Evolutionary conservation across 2,329 filamentous ascomycete genomes (phyloP).

Genomic region (Trichoderma sp.): DNA sequence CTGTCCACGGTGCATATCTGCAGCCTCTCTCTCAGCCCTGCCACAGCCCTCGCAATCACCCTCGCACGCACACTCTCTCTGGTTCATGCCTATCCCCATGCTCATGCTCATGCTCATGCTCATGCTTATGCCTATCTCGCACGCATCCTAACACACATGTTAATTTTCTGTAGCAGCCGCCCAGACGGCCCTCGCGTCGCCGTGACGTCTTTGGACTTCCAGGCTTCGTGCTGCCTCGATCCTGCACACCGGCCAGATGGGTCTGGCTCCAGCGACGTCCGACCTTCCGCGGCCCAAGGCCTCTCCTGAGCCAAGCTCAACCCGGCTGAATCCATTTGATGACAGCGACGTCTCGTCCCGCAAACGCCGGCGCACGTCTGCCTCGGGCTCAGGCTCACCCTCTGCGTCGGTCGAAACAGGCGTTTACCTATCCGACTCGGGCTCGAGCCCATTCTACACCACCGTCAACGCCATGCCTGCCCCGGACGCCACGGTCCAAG

Average conservation of each 20-base stretch:
- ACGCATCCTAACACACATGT: slow-evolving; percentile 49
- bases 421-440: slow-evolving; percentile 32
- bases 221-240: slow-evolving; percentile 38
- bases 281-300: slow-evolving; percentile 56
- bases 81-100: too few relatives aligned
- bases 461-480: slow-evolving; percentile 30
- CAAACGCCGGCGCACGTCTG: slow-evolving; percentile 61
- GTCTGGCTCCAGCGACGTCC: slow-evolving; percentile 47
- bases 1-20: slow-evolving; percentile 1
- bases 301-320: slow-evolving; percentile 61
- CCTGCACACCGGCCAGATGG: slow-evolving; percentile 49
- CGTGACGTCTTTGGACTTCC: slow-evolving; percentile 47
- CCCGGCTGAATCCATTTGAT: slow-evolving; percentile 62
- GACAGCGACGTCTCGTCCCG: slow-evolving; percentile 54
- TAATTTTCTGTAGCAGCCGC: slow-evolving; percentile 52
- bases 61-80: slow-evolving; percentile 52
- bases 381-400: slow-evolving; percentile 51
- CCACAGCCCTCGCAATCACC: slow-evolving; percentile 12
- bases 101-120: not conserved
- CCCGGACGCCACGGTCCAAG: slow-evolving; percentile 38
- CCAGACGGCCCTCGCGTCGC: slow-evolving; percentile 53
- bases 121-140: not conserved
- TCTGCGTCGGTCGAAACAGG: slow-evolving; percentile 49
- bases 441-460: slow-evolving; percentile 28
- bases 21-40: not conserved